Evolutionary conservation across 2,329 filamentous ascomycete genomes (phyloP), one percentile per base, ranked within the genome.

Genomic region (Fusarium nurragi): DNA sequence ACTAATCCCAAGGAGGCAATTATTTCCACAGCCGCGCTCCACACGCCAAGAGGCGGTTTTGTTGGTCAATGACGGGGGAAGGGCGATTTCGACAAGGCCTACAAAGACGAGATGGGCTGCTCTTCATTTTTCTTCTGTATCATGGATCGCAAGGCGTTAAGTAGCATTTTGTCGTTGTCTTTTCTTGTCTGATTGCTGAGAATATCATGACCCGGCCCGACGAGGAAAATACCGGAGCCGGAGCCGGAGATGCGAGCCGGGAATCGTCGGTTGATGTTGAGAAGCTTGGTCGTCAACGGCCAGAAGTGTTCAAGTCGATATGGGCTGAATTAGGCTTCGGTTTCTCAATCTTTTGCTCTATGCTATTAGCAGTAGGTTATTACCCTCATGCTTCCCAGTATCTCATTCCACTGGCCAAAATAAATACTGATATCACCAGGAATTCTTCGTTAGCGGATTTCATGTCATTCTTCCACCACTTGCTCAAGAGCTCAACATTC

Each of bases 391-490:
- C 7, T 13, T 13, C 11, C 7, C n/a, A n/a, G n/a, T 18, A n/a
- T 5, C 4, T 5, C 21, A 32, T 11, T 23, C 28, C 16, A 28
- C 25, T 51, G n/a, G 13, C 11, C n/a, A n/a, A 6, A n/a, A 5
- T 5, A 62, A 45, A 23, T 28, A 41, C 56, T 54, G 22, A 56
- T 25, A 40, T 43, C 14, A 36, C 21, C 12, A 72, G 70, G 70
- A 72, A 69, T 72, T 71, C 62, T 72, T 72, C 46, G 61, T 72
- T 26, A 70, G 66, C 34, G 70, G 70, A 43, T 72, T 72, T 38
- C 68, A 70, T 47, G 67, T 75, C 37, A 86, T 94, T 28, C 77
- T 93, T 1, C 91, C 92, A 2, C 86, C 85, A 0, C 75, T 94
- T 5, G 81, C 86, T 16, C 70, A 75, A 22, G 83, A 86, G 4